Base-by-base conservation (phyloP, 2,329 filamentous ascomycete genomes). In the Microcera coccophila region DNA sequence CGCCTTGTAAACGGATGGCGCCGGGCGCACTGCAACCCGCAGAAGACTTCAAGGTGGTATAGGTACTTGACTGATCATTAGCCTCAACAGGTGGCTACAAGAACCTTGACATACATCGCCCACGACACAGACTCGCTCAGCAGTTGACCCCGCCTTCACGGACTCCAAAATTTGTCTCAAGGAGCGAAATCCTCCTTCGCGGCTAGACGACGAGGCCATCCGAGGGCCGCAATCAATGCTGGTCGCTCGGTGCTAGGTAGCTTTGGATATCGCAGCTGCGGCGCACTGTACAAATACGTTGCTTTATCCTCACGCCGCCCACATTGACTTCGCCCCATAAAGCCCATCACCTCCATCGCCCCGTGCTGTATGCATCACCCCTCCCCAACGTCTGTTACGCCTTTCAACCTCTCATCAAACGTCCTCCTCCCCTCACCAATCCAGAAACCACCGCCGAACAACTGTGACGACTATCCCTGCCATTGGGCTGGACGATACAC, bases 321-420 rank as follows among this genome's bases (percentile, higher is more conserved):
- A 55, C 55, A 47, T 45, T 52, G 45, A 48, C 51, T 52, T 57
- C 55, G 55, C 55, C 55, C 55, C 53, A 58, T 55, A 47, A 50
- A 32, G 9, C 24, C 31, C 33, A 35, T 35, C 33, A 35, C 16
- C 33, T 35, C 36, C 48, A 45, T 52, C 48, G 42, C 52, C 48
- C 46, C 51, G 45, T 37, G 45, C 47, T 39, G 49, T 17, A n/a
- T 19, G 16, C 33, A 35, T 19, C 11, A 20, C 33, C 15, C 15
- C 16, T 35, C 33, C 33, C 20, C 18, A 20, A 35, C 15, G 20
- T 26, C 36, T 26, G n/a, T 17, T 38, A 20, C 19, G 4, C n/a
- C 22, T 29, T 31, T 15, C 16, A 35, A 35, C 33, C 7, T 11
- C 5, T 35, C n/a, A 32, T n/a, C 29, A 16, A n/a, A n/a, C n/a